Evolutionary conservation across 1,284 basidiomycete species (phyloP), one percentile per base, ranked within the genome.

Genomic region (Apiotrichum siamense): DNA sequence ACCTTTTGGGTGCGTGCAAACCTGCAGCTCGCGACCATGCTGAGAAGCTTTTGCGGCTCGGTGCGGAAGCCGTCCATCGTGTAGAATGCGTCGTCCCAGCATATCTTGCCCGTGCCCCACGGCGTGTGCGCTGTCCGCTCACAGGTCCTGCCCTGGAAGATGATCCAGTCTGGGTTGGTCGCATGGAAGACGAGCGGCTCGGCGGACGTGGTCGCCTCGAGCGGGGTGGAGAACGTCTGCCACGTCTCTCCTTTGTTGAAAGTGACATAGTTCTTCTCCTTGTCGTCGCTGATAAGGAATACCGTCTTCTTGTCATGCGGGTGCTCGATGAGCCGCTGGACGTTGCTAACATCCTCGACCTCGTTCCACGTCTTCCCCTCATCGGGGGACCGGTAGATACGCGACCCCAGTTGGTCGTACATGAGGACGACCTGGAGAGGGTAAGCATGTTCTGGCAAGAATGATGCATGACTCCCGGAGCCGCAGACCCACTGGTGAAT

Each of bases 21-120:
- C 58, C 85, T 80, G 70, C 92, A 97, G 15, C 81, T 78, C 0
- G 83, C 78, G 0, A 86, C 86, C 56, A 90, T 83, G 2, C 73
- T 65, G 18, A 90, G 76, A 29, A 97, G 78, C 3, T 78, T 64
- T 47, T 81, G 66, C 0, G 84, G 75, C 0, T 77, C 66, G 37
- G 81, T 78, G 37, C 78, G 74, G 75, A 97, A 96, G 0, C 82
- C 85, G 53, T 91, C 83, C 54, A 78, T 83, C 13, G 91, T 94
- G 75, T 89, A 88, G 69, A 82, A 96, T 6, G 90, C 90, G 83
- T 88, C 84, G 67, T 93, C 89, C 61, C 82, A 81, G 69, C 92
- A 96, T 0, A 77, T 67, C 18, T 77, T 70, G 6, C 79, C 79
- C 21, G 63, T 58, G 39, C 70, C 67, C 76, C 76, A 78, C 78